Conservation (phyloP, 768 basidiomycete genomes). For the Auricularia cornea region DNA sequence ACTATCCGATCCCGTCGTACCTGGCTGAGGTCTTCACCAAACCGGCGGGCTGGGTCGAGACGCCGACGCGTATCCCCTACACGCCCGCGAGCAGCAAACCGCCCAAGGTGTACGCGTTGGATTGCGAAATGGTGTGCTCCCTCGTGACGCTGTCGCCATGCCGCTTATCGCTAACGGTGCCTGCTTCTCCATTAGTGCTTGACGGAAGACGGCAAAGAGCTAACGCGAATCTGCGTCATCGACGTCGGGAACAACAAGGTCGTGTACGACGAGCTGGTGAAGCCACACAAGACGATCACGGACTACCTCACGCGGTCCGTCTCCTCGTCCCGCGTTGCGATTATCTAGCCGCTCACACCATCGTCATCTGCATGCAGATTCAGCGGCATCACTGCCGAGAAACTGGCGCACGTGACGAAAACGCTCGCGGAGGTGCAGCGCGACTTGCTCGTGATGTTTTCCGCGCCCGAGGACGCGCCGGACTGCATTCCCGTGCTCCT, state of each 20-base stretch:
- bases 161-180: neutral
- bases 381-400: constrained; percentile 85
- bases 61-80: constrained; percentile 30
- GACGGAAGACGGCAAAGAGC: constrained; percentile 83
- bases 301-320: constrained; percentile 88
- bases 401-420: constrained; percentile 61
- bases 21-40: constrained; percentile 63
- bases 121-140: constrained; percentile 87
- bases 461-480: constrained; percentile 31
- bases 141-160: neutral
- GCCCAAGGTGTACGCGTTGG: constrained; percentile 68
- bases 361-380: constrained; percentile 39
- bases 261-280: constrained; percentile 84
- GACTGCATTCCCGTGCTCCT: constrained; percentile 68
- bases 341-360: neutral
- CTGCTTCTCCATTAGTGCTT: constrained; percentile 57
- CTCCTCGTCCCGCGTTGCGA: neutral
- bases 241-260: constrained; percentile 65
- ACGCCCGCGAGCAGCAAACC: neutral
- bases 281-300: constrained; percentile 70
- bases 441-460: constrained; percentile 55
- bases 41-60: constrained; percentile 74
- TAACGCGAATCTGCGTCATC: constrained; percentile 78
- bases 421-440: constrained; percentile 73
- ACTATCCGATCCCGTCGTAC: constrained; percentile 84